Evolutionary conservation across 257 asterid species (phyloP).

Genomic region (Haberlea rhodopensis): DNA sequence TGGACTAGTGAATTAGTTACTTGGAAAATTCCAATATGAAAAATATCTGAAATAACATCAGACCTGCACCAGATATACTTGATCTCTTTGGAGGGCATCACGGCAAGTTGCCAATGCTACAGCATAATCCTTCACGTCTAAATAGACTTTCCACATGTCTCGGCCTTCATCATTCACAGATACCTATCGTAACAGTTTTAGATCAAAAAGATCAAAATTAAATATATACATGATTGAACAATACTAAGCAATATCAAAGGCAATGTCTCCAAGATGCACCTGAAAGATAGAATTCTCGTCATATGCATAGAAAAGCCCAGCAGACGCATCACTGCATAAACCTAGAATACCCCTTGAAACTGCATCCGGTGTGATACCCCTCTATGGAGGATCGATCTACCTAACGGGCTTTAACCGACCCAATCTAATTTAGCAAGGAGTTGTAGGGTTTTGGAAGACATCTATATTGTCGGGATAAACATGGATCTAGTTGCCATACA

Average conservation of each 20-base stretch:
- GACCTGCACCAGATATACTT: slow-evolving; percentile 96
- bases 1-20: slow-evolving; percentile 4
- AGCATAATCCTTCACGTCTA: slow-evolving; percentile 83
- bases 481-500: too few species aligned
- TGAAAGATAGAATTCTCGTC: slow-evolving; percentile 91
- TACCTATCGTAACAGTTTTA: slow-evolving; percentile 49
- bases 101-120: slow-evolving; percentile 90
- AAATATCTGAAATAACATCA: slow-evolving; percentile 25
- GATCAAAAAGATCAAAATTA: slow-evolving; percentile 19
- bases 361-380: too few species aligned
- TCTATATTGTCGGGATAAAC: too few species aligned
- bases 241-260: slow-evolving; percentile 23
- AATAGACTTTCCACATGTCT: slow-evolving; percentile 98
- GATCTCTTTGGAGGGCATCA: slow-evolving; percentile 92
- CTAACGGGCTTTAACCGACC: too few species aligned
- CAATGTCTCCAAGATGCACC: slow-evolving; percentile 41
- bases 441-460: too few species aligned
- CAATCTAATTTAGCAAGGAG: too few species aligned
- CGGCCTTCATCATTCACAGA: slow-evolving; percentile 95
- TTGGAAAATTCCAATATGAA: slow-evolving; percentile 16
- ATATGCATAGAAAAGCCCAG: slow-evolving; percentile 95
- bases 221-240: slow-evolving; percentile 9
- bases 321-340: slow-evolving; percentile 97
- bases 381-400: too few species aligned
- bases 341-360: slow-evolving; percentile 79